Evolutionary conservation across 164 flowering plant species (phyloP), one percentile per base, ranked within the genome.

Genomic region (Liriodendron chinense): DNA sequence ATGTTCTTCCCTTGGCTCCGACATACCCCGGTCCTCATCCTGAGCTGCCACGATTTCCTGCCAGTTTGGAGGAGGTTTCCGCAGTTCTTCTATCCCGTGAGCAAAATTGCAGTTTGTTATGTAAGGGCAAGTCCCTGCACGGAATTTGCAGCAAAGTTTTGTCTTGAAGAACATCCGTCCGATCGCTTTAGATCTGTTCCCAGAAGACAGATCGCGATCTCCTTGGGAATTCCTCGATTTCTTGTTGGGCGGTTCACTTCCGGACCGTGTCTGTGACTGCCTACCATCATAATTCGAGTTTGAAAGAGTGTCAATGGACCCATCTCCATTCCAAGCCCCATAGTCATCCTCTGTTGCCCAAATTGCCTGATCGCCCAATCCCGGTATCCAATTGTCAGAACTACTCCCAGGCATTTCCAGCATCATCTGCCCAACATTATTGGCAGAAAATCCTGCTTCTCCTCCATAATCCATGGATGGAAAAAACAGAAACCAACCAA

Each of bases 271-370:
- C 76, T 84, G 87, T 9, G 85, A 84, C 18, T 79, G 85, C 47
- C 85, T 79, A 20, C 82, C 86, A 64, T 89, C 91, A 57, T 80
- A 82, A 78, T 75, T 88, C 24, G 89, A 85, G 68, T 82, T 86
- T 0, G 87, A 82, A 7, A 77, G 74, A 24, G 83, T 72, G 20
- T 89, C 94, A 49, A 18, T 56, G 9, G 78, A 69, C 6, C 80
- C 69, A 18, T 86, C 92, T 1, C 81, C 82, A 77, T 86, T 89
- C 96, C 97, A 94, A 65, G 70, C 84, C 23, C 85, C 78, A 79
- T 96, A 96, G 47, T 96, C 99, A 47, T 96, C 99, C 74, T 96
- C 99, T n/a, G 97, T 92, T 1, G 98, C 96, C 99, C 99, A 96
- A 80, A 91, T 84, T 21, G 84, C 87, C 14, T 86, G 92, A 69